Evolutionary conservation across 179 eudicot species (phyloP).

Genomic region (Silene noctiflora): DNA sequence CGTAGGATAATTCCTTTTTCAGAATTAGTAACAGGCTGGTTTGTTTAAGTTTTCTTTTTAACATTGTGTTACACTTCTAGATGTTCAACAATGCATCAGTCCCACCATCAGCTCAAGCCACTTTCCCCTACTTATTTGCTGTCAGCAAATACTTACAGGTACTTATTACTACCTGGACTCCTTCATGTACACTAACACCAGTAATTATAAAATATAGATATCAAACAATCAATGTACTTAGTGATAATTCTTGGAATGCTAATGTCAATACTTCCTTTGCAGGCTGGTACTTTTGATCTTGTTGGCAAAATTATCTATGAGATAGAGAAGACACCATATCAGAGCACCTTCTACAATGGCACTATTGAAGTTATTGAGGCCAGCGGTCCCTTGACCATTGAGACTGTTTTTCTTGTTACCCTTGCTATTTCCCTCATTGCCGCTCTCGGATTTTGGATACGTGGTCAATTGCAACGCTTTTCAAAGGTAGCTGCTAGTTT

Average conservation of each 20-base stretch:
- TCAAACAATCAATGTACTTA: neutral
- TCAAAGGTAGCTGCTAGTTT: constrained; percentile 45
- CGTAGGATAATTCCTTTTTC: neutral
- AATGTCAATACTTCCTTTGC: neutral
- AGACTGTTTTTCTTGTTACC: constrained; percentile 72
- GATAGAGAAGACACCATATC: constrained; percentile 69
- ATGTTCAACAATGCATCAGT: constrained; percentile 72
- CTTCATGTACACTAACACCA: no score
- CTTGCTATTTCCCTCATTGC: constrained; percentile 65
- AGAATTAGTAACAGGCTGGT: neutral
- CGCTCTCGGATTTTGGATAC: constrained; percentile 70
- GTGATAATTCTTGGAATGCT: neutral
- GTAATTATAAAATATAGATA: neutral
- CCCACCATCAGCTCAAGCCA: constrained; percentile 83
- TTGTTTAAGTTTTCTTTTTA: constrained; percentile 6
- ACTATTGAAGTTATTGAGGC: constrained; percentile 87
- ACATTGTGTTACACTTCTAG: constrained; percentile 25
- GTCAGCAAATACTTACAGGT: constrained; percentile 95
- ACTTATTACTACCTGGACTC: neutral
- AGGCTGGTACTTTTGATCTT: constrained; percentile 74
- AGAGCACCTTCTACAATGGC: constrained; percentile 81
- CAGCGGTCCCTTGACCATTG: constrained; percentile 69
- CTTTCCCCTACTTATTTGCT: constrained; percentile 78
- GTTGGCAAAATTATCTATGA: constrained; percentile 78
- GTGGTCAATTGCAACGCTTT: constrained; percentile 53